Evolutionary conservation across 1,284 basidiomycete species (phyloP).

Genomic region (Ustilago bromivora): DNA sequence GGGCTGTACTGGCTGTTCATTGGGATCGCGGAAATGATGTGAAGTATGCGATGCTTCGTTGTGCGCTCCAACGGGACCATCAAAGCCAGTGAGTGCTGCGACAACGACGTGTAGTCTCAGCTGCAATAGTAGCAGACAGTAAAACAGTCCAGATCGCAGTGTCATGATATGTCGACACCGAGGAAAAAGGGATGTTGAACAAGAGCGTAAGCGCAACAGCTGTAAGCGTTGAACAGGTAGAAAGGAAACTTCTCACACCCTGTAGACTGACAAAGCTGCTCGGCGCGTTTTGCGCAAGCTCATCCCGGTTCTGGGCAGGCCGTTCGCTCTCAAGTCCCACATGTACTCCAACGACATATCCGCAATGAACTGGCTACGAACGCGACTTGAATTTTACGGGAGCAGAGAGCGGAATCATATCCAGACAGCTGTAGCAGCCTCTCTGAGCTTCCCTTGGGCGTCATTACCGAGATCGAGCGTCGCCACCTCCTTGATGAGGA

Average conservation of each 20-base stretch:
- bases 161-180: not conserved
- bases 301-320: too few species aligned
- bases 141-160: not conserved
- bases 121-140: not conserved
- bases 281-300: too few species aligned
- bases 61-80: not conserved
- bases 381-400: not conserved
- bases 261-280: too few species aligned
- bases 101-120: not conserved
- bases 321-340: too few species aligned
- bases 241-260: not conserved
- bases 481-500: slow-evolving; percentile 60
- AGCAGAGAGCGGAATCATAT: slow-evolving; percentile 14
- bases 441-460: slow-evolving; percentile 26
- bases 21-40: not conserved
- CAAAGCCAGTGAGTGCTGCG: not conserved
- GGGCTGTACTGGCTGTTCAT: not conserved
- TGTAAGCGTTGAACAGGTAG: not conserved
- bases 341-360: too few species aligned
- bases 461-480: slow-evolving; percentile 48
- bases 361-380: not conserved
- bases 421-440: slow-evolving; percentile 54
- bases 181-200: not conserved
- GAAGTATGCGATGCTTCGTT: not conserved
- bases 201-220: not conserved